Percentiles rank a stretch among this genome's conserved stretches.
phyloP scores from a whole-genome alignment of 495 filamentous ascomycete species.

The Aspergillus haitiensis region DNA sequence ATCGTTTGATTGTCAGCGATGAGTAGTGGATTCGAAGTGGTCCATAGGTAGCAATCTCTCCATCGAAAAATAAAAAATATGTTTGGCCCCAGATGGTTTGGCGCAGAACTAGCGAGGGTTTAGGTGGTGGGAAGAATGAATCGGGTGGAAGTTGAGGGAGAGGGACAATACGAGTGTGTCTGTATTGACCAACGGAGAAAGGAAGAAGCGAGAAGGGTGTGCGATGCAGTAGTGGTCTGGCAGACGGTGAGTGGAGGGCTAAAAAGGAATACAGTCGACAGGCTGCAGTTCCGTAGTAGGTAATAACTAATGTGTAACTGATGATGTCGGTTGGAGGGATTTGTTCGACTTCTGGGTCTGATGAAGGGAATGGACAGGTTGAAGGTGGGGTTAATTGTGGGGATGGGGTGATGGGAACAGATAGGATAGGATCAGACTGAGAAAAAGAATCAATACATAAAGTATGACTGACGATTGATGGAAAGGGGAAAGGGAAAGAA shows the following conservation, averaged over 20 bases:
- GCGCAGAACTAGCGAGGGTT: conserved; percentile 19
- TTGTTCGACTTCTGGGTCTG: conserved; percentile 19
- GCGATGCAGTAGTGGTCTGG: conserved; percentile 26
- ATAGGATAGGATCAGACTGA: conserved; percentile 2
- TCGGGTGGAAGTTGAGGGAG: conserved; percentile 17
- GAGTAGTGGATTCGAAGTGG: conserved; percentile 25
- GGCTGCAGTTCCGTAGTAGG: conserved; percentile 19
- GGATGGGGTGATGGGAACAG: conserved; percentile 16
- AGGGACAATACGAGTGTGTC: conserved; percentile 18
- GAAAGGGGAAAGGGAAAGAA: conserved; percentile 9
- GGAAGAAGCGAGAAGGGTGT: conserved; percentile 20
- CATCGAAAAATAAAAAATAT: conserved; percentile 28
- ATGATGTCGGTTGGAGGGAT: conserved; percentile 19
- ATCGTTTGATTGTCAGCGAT: conserved; percentile 33
- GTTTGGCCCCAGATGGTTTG: conserved; percentile 20
- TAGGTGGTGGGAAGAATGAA: conserved; percentile 15
- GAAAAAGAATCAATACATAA: conserved; percentile 11
- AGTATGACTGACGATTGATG: conserved; percentile 9
- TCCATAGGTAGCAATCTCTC: conserved; percentile 31
- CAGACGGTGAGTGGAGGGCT: conserved; percentile 31
- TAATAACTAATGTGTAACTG: conserved; percentile 25
- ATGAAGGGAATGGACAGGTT: conserved; percentile 16
- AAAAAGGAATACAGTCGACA: conserved; percentile 20
- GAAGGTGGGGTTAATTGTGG: conserved; percentile 24
- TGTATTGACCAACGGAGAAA: conserved; percentile 19